Conservation (phyloP, 768 basidiomycete species). For the Lanmaoa pseudosensibilis region DNA sequence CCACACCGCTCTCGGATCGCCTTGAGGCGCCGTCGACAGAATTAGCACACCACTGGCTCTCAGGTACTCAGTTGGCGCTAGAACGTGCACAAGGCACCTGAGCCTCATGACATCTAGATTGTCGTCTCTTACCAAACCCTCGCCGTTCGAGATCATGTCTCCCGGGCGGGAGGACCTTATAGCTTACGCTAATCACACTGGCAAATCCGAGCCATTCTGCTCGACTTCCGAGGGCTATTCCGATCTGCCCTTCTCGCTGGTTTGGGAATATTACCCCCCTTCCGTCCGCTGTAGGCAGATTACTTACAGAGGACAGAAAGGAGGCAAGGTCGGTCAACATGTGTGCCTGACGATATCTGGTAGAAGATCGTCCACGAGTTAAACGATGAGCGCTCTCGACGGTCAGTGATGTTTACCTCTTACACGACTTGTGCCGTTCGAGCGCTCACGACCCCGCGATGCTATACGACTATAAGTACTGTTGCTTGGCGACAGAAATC, state of each 20-base stretch:
- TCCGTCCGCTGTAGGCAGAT: constrained; percentile 29
- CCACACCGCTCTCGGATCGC: neutral
- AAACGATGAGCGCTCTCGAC: neutral
- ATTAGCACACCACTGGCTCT: neutral
- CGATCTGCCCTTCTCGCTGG: neutral
- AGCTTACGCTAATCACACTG: neutral
- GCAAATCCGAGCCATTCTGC: neutral
- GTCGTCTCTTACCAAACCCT: constrained; percentile 1
- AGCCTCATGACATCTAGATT: neutral
- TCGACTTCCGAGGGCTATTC: neutral
- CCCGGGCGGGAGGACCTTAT: neutral
- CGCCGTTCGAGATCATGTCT: neutral
- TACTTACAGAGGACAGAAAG: constrained; percentile 24
- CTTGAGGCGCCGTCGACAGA: neutral
- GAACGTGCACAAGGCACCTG: neutral
- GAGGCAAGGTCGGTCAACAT: constrained; percentile 2
- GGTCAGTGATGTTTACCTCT: neutral
- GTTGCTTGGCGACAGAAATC: neutral
- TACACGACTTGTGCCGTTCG: no score
- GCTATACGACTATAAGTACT: no score
- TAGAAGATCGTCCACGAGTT: neutral
- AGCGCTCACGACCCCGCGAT: neutral
- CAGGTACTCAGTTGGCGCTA: neutral
- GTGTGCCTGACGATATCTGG: neutral
- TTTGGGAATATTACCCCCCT: constrained; percentile 3